These are phyloP conservation scores for Teratosphaeria viscida DNA, from an alignment of 2,329 filamentous ascomycete genomes.

Conservation along the genomic window DNA sequence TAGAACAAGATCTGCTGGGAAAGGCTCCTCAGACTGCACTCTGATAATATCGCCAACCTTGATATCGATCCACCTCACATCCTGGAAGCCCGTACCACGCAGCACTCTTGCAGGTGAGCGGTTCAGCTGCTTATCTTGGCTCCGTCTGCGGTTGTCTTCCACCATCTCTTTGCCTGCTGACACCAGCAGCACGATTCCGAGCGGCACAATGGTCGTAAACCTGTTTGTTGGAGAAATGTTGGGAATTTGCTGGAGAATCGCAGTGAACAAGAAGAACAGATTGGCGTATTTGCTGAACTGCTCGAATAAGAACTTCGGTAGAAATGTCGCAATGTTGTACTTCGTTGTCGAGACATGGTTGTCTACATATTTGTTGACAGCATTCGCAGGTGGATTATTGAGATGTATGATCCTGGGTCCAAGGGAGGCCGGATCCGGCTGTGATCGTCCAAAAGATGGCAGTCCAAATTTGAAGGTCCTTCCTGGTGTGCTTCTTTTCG, in stretches of 20 bases:
- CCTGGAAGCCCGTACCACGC: constrained; percentile 70
- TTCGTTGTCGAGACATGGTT: constrained; percentile 97
- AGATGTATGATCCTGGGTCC: constrained; percentile 88
- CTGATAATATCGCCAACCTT: constrained; percentile 85
- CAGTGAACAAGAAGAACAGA: constrained; percentile 97
- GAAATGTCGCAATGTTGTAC: constrained; percentile 86
- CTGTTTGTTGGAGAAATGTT: constrained; percentile 87
- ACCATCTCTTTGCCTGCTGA: constrained; percentile 90
- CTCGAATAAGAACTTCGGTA: constrained; percentile 95
- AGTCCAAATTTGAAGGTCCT: constrained; percentile 89
- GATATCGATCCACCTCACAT: constrained; percentile 89
- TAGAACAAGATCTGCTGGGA: constrained; percentile 86
- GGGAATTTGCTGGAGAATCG: constrained; percentile 87
- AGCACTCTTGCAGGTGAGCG: constrained; percentile 75
- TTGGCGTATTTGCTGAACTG: constrained; percentile 99
- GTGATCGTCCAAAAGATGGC: constrained; percentile 50
- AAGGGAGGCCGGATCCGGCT: constrained; percentile 79
- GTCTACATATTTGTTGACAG: constrained; percentile 79
- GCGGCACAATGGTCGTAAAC: constrained; percentile 93
- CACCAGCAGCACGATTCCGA: constrained; percentile 81
- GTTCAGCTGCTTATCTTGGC: constrained; percentile 78
- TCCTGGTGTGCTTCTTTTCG: constrained; percentile 49
- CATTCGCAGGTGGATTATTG: constrained; percentile 91
- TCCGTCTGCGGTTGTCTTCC: constrained; percentile 83
- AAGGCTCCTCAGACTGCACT: constrained; percentile 88